A percentile compares a stretch with the other conserved stretches of the same genome.
phyloP scores from a whole-genome alignment of 2,329 filamentous ascomycete species.

The Sclerotinia sclerotiorum region DNA sequence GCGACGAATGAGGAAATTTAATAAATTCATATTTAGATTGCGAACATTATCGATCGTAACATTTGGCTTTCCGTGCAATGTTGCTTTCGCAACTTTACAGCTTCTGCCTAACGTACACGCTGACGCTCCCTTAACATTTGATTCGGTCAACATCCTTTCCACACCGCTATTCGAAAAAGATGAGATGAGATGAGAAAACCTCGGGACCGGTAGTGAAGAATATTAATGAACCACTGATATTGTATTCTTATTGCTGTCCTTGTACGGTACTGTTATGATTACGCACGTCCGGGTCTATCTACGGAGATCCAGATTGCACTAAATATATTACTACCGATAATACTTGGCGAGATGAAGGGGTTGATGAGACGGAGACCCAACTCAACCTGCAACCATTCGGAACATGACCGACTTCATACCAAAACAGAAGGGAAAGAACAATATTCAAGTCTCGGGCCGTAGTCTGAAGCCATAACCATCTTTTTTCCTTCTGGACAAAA shows the following conservation, averaged over 20 bases:
- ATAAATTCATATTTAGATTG: constrained; percentile 5
- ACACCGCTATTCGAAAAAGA: constrained; percentile 22
- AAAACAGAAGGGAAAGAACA: neutral
- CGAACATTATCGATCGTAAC: constrained; percentile 12
- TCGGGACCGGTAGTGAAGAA: constrained; percentile 3
- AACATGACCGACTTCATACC: constrained; percentile 9
- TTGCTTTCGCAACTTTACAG: constrained; percentile 21
- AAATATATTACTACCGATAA: neutral
- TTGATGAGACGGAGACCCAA: neutral
- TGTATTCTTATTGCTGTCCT: neutral
- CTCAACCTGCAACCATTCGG: neutral
- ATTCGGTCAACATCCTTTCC: constrained; percentile 13
- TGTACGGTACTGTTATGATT: constrained; percentile 6
- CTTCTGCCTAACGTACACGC: constrained; percentile 21
- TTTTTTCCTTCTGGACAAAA: neutral
- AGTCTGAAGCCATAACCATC: constrained; percentile 1
- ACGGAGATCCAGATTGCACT: neutral
- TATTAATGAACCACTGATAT: neutral
- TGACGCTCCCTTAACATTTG: constrained; percentile 13
- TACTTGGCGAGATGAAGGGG: constrained; percentile 19
- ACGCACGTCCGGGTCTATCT: neutral
- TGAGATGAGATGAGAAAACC: constrained; percentile 16
- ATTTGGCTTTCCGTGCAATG: constrained; percentile 18
- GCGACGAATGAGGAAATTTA: constrained; percentile 11
- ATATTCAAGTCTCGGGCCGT: neutral